Evolutionary conservation across 192 early-diverging fungal genomes (phyloP).

Genomic region (Coemansia sp.): DNA sequence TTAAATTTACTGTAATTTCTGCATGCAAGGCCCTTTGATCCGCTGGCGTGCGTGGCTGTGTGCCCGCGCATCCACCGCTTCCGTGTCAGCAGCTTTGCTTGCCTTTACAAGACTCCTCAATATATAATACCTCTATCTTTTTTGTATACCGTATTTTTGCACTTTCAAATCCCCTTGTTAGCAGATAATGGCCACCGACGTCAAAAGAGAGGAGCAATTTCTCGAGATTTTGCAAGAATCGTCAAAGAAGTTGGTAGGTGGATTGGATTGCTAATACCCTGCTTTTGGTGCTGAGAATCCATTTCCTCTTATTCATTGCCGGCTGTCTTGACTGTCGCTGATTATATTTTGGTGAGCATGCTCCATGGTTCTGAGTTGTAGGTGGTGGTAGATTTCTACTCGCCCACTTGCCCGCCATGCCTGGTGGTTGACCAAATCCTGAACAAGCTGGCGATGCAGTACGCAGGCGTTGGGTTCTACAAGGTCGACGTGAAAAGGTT

Average conservation of each 20-base stretch:
- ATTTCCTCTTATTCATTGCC: no score
- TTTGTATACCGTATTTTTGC: not conserved
- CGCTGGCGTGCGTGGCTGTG: no score
- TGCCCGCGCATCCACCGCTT: no score
- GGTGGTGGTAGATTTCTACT: slow-evolving; percentile 49
- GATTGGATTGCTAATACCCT: no score
- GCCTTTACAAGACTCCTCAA: not conserved
- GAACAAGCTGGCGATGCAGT: slow-evolving; percentile 11
- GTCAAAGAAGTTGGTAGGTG: slow-evolving; percentile 31
- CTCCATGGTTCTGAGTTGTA: not conserved
- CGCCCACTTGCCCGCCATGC: slow-evolving; percentile 45
- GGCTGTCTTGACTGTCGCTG: not conserved
- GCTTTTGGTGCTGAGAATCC: no score
- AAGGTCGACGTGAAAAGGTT: slow-evolving; percentile 41
- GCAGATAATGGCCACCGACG: slow-evolving; percentile 36
- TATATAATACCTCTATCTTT: not conserved
- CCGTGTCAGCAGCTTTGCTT: no score
- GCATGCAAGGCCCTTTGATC: no score
- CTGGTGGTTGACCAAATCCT: slow-evolving; percentile 25
- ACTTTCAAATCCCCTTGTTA: no score
- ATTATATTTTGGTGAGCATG: no score
- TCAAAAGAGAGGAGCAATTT: slow-evolving; percentile 40
- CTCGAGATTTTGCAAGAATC: slow-evolving; percentile 41
- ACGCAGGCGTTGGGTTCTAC: slow-evolving; percentile 36
- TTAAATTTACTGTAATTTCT: no score